phyloP scores from a whole-genome alignment of 139 green algal species.

The Mesotaenium endlicherianum region DNA sequence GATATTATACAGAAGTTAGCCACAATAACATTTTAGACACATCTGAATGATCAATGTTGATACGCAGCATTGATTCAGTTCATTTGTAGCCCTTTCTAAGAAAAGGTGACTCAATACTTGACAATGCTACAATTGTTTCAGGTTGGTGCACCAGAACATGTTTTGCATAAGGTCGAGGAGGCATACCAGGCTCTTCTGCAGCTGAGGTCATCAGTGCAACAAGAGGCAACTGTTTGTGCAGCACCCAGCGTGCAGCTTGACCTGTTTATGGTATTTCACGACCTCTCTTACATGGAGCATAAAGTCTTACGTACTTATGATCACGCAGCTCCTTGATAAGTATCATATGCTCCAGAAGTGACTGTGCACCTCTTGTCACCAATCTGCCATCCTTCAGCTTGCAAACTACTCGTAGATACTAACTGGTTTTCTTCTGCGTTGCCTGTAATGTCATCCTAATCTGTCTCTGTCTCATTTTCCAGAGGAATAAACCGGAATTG shows the following conservation, averaged over 20 bases:
- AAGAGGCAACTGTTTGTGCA: neutral
- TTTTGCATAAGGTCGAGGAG: too few species aligned
- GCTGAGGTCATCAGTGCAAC: neutral
- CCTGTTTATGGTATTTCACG: conserved; percentile 9
- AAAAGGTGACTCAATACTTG: neutral
- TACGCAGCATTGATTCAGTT: neutral
- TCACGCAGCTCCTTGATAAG: too few species aligned
- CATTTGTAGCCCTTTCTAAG: neutral
- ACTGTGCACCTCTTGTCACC: neutral
- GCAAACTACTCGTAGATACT: too few species aligned
- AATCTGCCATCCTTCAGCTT: neutral
- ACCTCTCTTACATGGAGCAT: too few species aligned
- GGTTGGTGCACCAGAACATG: too few species aligned
- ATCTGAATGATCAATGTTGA: neutral
- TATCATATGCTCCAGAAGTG: neutral
- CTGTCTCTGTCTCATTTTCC: neutral
- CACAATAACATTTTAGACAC: neutral
- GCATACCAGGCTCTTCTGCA: neutral
- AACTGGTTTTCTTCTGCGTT: neutral
- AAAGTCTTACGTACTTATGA: too few species aligned
- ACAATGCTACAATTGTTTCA: neutral
- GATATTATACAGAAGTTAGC: neutral
- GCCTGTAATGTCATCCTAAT: neutral
- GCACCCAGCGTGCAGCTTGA: neutral
- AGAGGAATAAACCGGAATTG: too few species aligned